Percentiles rank a stretch among this genome's conserved stretches.
phyloP scores from a whole-genome alignment of 441 rosid species.

The Viola pubescens region DNA sequence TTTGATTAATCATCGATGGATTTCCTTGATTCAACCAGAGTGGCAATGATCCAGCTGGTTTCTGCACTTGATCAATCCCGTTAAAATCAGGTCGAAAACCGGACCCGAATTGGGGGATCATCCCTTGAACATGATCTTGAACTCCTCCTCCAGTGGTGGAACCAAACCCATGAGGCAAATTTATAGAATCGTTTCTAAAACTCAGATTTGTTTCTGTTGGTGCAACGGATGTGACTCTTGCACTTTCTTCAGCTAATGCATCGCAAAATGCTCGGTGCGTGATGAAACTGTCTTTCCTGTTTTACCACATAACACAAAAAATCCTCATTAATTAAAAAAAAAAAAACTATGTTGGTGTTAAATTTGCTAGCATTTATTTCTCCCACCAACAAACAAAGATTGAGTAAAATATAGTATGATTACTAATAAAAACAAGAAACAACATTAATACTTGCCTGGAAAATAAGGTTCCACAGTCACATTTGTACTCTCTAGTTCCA shows the following conservation, averaged over 20 bases:
- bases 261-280: slow-evolving; percentile 71
- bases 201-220: slow-evolving; percentile 25
- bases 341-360: neutral
- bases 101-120: slow-evolving; percentile 40
- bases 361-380: slow-evolving; percentile 34
- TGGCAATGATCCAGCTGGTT: slow-evolving; percentile 14
- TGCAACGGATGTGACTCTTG: slow-evolving; percentile 31
- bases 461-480: slow-evolving; percentile 64
- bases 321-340: neutral
- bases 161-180: slow-evolving; percentile 42
- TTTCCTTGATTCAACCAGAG: slow-evolving; percentile 23
- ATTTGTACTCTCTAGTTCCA: slow-evolving; percentile 60
- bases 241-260: slow-evolving; percentile 56
- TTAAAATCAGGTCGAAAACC: slow-evolving; percentile 39
- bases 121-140: slow-evolving; percentile 32
- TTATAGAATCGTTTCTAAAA: slow-evolving; percentile 31
- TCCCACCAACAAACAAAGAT: slow-evolving; percentile 22
- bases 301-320: neutral
- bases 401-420: neutral
- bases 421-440: too few relatives aligned
- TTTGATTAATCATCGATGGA: slow-evolving; percentile 2
- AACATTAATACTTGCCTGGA: slow-evolving; percentile 34
- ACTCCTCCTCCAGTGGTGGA: slow-evolving; percentile 24
- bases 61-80: slow-evolving; percentile 19
- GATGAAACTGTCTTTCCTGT: slow-evolving; percentile 63